phyloP scores from a whole-genome alignment of 148 eudicot species.

The Bassia scoparia region DNA sequence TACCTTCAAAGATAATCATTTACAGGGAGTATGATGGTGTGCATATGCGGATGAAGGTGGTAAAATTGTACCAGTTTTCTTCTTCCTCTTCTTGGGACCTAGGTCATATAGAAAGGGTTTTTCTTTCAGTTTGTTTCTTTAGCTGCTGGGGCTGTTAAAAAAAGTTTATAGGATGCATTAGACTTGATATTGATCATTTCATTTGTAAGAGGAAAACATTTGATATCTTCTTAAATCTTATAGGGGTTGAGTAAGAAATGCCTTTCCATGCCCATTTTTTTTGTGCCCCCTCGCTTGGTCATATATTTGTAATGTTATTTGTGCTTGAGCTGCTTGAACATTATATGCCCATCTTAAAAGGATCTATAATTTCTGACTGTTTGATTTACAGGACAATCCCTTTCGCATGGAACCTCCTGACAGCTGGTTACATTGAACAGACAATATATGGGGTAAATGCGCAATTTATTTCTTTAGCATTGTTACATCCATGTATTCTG shows the following conservation, averaged over 20 bases:
- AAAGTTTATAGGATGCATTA: background rate
- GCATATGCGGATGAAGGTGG: no score
- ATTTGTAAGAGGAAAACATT: background rate
- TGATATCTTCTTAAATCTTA: background rate
- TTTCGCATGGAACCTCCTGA: constrained; percentile 94
- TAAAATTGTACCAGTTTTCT: no score
- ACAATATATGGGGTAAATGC: constrained; percentile 73
- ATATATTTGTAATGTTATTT: background rate
- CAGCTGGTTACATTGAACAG: constrained; percentile 90
- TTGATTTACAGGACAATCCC: constrained; percentile 81
- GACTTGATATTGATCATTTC: background rate
- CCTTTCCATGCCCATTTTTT: background rate
- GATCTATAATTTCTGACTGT: constrained; percentile 1
- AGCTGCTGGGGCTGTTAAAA: background rate
- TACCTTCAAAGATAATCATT: no score
- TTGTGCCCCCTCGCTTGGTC: background rate
- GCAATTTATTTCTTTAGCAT: background rate
- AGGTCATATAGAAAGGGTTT: background rate
- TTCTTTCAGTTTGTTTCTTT: background rate
- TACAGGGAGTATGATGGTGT: no score
- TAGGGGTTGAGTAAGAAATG: background rate
- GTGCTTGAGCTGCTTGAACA: constrained; percentile 11
- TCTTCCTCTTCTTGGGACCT: background rate
- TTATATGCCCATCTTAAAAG: background rate
- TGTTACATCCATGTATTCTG: background rate